phyloP scores from a whole-genome alignment of 2,329 filamentous ascomycete genomes.

The Akanthomyces uredinophilus region DNA sequence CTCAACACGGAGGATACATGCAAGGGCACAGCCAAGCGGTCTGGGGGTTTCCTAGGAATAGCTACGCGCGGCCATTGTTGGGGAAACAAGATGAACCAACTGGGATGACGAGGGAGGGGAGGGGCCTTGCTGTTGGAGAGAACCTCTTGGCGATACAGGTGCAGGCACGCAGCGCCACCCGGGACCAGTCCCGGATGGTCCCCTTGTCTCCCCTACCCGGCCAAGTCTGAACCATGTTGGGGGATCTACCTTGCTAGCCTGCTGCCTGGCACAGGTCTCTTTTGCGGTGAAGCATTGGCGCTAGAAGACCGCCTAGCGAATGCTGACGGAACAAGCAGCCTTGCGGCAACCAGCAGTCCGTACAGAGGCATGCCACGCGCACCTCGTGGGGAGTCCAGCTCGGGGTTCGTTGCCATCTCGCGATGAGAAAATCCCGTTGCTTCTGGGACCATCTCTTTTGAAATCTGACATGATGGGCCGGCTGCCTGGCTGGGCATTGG shows the following conservation, averaged over 20 bases:
- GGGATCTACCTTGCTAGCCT: conserved; percentile 8
- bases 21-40: neutral
- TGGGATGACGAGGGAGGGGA: neutral
- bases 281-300: neutral
- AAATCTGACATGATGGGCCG: neutral
- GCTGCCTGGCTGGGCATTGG: neutral
- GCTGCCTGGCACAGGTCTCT: neutral
- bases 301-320: neutral
- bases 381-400: neutral
- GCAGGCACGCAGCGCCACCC: neutral
- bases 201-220: neutral
- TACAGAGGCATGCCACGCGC: neutral
- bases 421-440: neutral
- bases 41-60: neutral
- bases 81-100: conserved; percentile 9
- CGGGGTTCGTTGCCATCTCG: conserved; percentile 3
- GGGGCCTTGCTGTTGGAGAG: neutral
- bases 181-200: neutral
- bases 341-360: no score
- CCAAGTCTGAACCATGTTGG: conserved; percentile 4
- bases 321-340: neutral
- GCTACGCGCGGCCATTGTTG: neutral
- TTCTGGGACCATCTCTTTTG: neutral
- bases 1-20: neutral
- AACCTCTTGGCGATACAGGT: neutral